Evolutionary conservation across 2,329 filamentous ascomycete species (phyloP).

Genomic region (Stagonosporopsis cucurbitacearum): DNA sequence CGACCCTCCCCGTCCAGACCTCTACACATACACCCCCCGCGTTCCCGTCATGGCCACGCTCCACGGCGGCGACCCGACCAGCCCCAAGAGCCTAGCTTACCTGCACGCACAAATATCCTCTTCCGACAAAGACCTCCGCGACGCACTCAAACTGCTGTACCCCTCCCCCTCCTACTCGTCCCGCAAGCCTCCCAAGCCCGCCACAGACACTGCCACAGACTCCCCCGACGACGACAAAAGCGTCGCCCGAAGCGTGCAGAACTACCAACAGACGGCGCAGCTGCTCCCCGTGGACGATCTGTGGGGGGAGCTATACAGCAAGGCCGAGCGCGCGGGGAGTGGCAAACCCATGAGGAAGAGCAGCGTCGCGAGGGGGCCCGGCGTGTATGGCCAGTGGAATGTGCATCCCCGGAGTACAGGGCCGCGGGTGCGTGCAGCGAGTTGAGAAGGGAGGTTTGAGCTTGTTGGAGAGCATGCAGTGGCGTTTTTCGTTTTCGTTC

Average conservation of each 20-base stretch:
- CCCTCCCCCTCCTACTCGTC: not conserved
- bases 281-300: conserved; percentile 35
- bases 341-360: not conserved
- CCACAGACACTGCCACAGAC: too few relatives aligned
- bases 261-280: conserved; percentile 39
- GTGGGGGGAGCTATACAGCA: conserved; percentile 28
- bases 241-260: conserved; percentile 14
- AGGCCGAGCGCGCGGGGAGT: not conserved
- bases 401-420: conserved; percentile 25
- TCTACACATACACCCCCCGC: conserved; percentile 72
- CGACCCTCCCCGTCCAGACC: conserved; percentile 65
- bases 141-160: conserved; percentile 67
- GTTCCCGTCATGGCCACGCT: conserved; percentile 80
- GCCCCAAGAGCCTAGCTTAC: conserved; percentile 61
- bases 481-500: too few relatives aligned
- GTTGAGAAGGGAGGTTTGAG: not conserved
- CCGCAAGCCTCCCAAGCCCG: too few relatives aligned
- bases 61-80: conserved; percentile 40
- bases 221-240: too few relatives aligned
- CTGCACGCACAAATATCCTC: conserved; percentile 84
- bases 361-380: too few relatives aligned
- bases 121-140: conserved; percentile 74
- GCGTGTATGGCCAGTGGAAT: conserved; percentile 14
- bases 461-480: not conserved
- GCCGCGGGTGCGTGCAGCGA: not conserved